Percentiles rank a stretch among this genome's conserved stretches.
phyloP scores from a whole-genome alignment of 1,284 basidiomycete species.

The Malassezia pachydermatis region DNA sequence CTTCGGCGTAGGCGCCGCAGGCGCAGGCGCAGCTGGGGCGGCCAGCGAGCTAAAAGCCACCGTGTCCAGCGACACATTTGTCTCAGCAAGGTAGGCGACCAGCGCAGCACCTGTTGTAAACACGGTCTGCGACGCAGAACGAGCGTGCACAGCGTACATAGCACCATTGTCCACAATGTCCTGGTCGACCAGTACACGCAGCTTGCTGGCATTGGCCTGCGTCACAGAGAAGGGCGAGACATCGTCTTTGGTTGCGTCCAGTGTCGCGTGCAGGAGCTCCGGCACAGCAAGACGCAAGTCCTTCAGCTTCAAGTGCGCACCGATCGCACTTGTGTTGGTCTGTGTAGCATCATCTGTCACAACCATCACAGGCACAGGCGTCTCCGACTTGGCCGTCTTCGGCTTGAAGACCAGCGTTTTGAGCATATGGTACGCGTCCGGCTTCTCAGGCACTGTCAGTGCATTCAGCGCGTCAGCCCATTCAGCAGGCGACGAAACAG shows the following conservation, averaged over 20 bases:
- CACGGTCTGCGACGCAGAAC: conserved; percentile 37
- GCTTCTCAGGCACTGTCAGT: background rate
- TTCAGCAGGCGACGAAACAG: conserved; percentile 5
- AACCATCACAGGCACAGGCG: conserved; percentile 72
- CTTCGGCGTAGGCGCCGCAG: conserved; percentile 19
- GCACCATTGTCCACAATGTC: conserved; percentile 28
- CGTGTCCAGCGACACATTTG: conserved; percentile 35
- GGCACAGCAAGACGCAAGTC: conserved; percentile 78
- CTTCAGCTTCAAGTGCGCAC: conserved; percentile 74
- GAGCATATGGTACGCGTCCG: conserved; percentile 6
- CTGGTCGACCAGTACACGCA: conserved; percentile 33
- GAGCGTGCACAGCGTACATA: conserved; percentile 36
- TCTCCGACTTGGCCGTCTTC: conserved; percentile 76
- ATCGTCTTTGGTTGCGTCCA: conserved; percentile 73
- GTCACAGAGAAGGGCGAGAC: conserved; percentile 40
- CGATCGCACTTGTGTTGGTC: conserved; percentile 58
- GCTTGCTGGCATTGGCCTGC: conserved; percentile 26
- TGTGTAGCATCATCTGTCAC: conserved; percentile 74
- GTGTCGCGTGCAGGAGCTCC: conserved; percentile 76
- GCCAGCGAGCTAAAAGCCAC: conserved; percentile 32
- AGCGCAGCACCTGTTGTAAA: conserved; percentile 39
- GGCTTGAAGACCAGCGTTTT: conserved; percentile 82
- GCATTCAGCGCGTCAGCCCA: conserved; percentile 10
- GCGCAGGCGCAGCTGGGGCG: conserved; percentile 20
- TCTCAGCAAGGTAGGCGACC: conserved; percentile 34